Percentiles rank a stretch among this genome's conserved stretches.
These are phyloP conservation scores for Kodamaea restingae DNA, from an alignment of 805 yeast genomes.

Conservation along the genomic window DNA sequence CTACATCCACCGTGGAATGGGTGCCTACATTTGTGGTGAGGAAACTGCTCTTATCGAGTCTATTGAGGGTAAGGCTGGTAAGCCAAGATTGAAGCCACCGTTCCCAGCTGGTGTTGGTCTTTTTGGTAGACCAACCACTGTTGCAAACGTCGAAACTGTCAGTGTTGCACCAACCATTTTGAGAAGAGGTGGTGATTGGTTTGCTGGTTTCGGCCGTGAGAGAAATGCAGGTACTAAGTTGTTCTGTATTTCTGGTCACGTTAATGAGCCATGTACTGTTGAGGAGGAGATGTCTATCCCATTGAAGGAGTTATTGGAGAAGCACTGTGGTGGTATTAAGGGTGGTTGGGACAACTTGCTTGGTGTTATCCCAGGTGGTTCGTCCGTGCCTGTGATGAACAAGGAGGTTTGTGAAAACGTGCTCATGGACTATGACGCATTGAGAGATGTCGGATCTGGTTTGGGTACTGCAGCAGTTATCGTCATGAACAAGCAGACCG, in stretches of 20 bases:
- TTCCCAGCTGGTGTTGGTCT: slow-evolving; percentile 93
- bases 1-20: slow-evolving; percentile 87
- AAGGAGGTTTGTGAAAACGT: slow-evolving; percentile 62
- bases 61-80: slow-evolving; percentile 89
- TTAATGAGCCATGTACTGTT: slow-evolving; percentile 87
- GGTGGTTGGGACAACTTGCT: slow-evolving; percentile 92
- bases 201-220: slow-evolving; percentile 77
- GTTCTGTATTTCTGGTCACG: slow-evolving; percentile 86
- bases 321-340: slow-evolving; percentile 85
- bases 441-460: slow-evolving; percentile 81
- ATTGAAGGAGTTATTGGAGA: slow-evolving; percentile 73
- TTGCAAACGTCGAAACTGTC: slow-evolving; percentile 87
- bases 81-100: slow-evolving; percentile 91
- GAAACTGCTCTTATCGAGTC: slow-evolving; percentile 88
- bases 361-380: slow-evolving; percentile 89
- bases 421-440: slow-evolving; percentile 84
- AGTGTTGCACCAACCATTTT: slow-evolving; percentile 86
- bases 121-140: slow-evolving; percentile 88
- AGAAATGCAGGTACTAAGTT: slow-evolving; percentile 80
- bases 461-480: slow-evolving; percentile 92
- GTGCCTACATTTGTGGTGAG: slow-evolving; percentile 90
- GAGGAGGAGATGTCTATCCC: slow-evolving; percentile 95
- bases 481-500: slow-evolving; percentile 85
- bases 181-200: slow-evolving; percentile 89
- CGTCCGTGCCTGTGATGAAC: slow-evolving; percentile 80